Conservation (phyloP, 2,329 filamentous ascomycete species). For the Phialophora verrucosa region DNA sequence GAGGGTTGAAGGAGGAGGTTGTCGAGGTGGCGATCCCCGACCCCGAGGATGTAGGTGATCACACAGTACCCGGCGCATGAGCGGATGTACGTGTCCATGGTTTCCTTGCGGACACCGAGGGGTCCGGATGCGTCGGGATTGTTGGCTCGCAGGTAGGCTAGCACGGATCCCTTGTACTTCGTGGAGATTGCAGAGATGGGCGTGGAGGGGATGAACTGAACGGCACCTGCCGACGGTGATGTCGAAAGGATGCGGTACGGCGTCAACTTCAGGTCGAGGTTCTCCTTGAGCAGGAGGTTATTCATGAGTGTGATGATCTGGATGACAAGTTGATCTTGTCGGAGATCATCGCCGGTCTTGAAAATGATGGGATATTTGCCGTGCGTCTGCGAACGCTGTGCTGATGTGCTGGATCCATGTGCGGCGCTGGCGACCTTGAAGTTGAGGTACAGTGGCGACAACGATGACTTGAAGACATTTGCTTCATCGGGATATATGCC, state of each 20-base stretch:
- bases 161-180: slow-evolving; percentile 77
- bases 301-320: slow-evolving; percentile 99
- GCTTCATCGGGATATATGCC: slow-evolving; percentile 84
- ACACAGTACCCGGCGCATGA: slow-evolving; percentile 98
- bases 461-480: slow-evolving; percentile 91
- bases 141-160: slow-evolving; percentile 85
- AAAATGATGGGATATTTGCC: slow-evolving; percentile 90
- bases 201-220: slow-evolving; percentile 89
- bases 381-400: slow-evolving; percentile 50
- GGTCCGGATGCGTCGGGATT: slow-evolving; percentile 85
- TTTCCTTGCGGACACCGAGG: slow-evolving; percentile 85
- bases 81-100: slow-evolving; percentile 92
- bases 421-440: slow-evolving; percentile 72
- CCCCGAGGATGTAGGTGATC: slow-evolving; percentile 95
- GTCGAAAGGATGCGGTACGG: slow-evolving; percentile 97
- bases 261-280: slow-evolving; percentile 90
- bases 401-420: slow-evolving; percentile 17
- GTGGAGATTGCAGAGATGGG: slow-evolving; percentile 81
- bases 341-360: slow-evolving; percentile 94
- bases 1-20: slow-evolving; percentile 90
- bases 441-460: slow-evolving; percentile 87
- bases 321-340: slow-evolving; percentile 96
- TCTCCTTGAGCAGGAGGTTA: slow-evolving; percentile 90
- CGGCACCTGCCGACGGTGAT: slow-evolving; percentile 83
- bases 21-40: slow-evolving; percentile 93